phyloP scores from a whole-genome alignment of 352 stramenopile genomes.

The Phytophthora rubi region DNA sequence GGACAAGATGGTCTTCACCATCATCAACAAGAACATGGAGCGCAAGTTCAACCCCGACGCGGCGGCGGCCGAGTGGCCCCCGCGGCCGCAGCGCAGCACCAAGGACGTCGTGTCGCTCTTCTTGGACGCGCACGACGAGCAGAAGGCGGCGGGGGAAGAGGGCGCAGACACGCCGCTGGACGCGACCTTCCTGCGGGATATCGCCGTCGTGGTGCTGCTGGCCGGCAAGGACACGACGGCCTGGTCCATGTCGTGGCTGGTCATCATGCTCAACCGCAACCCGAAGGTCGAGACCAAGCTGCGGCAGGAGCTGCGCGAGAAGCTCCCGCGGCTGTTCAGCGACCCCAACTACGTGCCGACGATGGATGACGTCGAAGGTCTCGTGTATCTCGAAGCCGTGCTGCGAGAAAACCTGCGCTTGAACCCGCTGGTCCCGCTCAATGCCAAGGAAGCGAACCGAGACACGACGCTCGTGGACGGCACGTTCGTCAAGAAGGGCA shows the following conservation, averaged over 20 bases:
- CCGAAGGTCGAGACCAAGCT: constrained; percentile 57
- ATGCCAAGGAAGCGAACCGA: constrained; percentile 54
- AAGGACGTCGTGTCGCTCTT: constrained; percentile 62
- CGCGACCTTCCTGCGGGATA: constrained; percentile 62
- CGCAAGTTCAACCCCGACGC: constrained; percentile 35
- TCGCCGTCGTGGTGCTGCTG: constrained; percentile 76
- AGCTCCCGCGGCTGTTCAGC: constrained; percentile 41
- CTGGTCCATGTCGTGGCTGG: constrained; percentile 69
- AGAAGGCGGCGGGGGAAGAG: constrained; percentile 18
- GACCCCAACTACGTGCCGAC: constrained; percentile 42
- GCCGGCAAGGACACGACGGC: constrained; percentile 83
- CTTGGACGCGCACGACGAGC: constrained; percentile 40
- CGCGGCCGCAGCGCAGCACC: constrained; percentile 13
- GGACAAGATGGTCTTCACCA: constrained; percentile 46
- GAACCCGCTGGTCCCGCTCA: constrained; percentile 67
- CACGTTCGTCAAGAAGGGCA: constrained; percentile 59
- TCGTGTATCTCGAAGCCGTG: constrained; percentile 68
- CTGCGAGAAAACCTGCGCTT: constrained; percentile 70
- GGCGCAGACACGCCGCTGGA: constrained; percentile 27
- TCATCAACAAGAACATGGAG: constrained; percentile 58
- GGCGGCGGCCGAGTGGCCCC: constrained; percentile 21
- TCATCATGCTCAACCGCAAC: constrained; percentile 71
- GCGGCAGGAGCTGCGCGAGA: constrained; percentile 52
- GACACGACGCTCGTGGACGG: constrained; percentile 68
- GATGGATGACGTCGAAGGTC: constrained; percentile 52